Conservation (phyloP, 2,329 filamentous ascomycete species). For the Acarospora socialis region DNA sequence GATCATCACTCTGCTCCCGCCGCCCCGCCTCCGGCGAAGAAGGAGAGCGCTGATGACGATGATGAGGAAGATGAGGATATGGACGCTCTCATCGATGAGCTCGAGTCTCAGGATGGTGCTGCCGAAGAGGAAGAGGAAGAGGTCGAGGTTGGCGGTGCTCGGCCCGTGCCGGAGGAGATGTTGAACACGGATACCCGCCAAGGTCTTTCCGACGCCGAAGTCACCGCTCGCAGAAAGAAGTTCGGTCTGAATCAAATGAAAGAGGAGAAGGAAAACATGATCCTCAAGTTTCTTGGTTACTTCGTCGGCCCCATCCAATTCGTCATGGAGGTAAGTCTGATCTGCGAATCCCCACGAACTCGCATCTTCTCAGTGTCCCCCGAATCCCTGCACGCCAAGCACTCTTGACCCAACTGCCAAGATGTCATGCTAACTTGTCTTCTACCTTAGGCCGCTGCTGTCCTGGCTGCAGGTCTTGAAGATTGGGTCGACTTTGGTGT, state of each 20-base stretch:
- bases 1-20: no score
- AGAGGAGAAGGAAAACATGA: slow-evolving; percentile 73
- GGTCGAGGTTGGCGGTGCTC: slow-evolving; percentile 37
- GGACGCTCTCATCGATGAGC: slow-evolving; percentile 72
- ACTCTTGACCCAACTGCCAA: slow-evolving; percentile 6
- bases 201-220: slow-evolving; percentile 61
- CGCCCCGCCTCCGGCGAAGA: slow-evolving; percentile 11
- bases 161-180: slow-evolving; percentile 56
- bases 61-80: slow-evolving; percentile 74
- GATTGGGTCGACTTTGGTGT: slow-evolving; percentile 93
- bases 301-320: slow-evolving; percentile 86
- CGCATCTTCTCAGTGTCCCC: slow-evolving; percentile 7
- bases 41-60: slow-evolving; percentile 31
- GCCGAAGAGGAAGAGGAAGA: slow-evolving; percentile 46
- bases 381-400: neutral
- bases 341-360: slow-evolving; percentile 4
- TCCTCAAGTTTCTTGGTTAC: slow-evolving; percentile 69
- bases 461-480: slow-evolving; percentile 68
- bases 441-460: slow-evolving; percentile 46
- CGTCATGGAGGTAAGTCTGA: slow-evolving; percentile 68
- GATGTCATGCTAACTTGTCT: slow-evolving; percentile 13
- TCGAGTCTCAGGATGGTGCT: slow-evolving; percentile 67
- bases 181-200: slow-evolving; percentile 60
- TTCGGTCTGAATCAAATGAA: slow-evolving; percentile 82
- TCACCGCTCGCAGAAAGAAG: slow-evolving; percentile 48